These are phyloP conservation scores for Neofusicoccum kwambonambiense DNA, from an alignment of 2,329 filamentous ascomycete species.

Conservation along the genomic window DNA sequence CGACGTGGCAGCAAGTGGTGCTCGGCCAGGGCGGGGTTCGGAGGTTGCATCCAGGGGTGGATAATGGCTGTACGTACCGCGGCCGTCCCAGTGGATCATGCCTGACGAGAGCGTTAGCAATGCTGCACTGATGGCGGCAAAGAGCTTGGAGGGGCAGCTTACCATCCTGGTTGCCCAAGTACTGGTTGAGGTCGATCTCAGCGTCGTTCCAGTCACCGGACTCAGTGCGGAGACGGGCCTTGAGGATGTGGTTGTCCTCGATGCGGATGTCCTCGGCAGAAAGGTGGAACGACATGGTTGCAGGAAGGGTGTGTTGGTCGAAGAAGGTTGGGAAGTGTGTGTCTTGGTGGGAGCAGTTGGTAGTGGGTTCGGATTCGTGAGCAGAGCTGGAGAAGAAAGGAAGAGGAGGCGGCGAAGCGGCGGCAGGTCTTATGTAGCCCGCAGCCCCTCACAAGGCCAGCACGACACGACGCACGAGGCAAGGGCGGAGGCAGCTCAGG, in stretches of 20 bases:
- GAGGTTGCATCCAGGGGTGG: neutral
- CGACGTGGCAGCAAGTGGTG: no score
- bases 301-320: slow-evolving; percentile 5
- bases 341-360: neutral
- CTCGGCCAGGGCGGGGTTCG: no score
- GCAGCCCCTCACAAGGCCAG: neutral
- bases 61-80: neutral
- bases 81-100: slow-evolving; percentile 22
- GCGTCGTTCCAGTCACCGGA: slow-evolving; percentile 47
- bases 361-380: neutral
- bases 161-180: slow-evolving; percentile 56
- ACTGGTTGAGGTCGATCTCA: slow-evolving; percentile 50
- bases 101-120: neutral
- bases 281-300: slow-evolving; percentile 52
- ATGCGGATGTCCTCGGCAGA: slow-evolving; percentile 49
- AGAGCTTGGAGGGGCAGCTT: neutral
- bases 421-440: neutral
- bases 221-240: slow-evolving; percentile 40
- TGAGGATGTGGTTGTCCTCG: slow-evolving; percentile 52
- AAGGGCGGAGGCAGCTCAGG: neutral
- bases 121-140: slow-evolving; percentile 36
- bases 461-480: neutral
- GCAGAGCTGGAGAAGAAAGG: slow-evolving; percentile 1
- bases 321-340: slow-evolving; percentile 15
- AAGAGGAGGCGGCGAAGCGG: neutral